Conservation (phyloP, 2,329 filamentous ascomycete genomes). For the Thermomyces lanuginosus region DNA sequence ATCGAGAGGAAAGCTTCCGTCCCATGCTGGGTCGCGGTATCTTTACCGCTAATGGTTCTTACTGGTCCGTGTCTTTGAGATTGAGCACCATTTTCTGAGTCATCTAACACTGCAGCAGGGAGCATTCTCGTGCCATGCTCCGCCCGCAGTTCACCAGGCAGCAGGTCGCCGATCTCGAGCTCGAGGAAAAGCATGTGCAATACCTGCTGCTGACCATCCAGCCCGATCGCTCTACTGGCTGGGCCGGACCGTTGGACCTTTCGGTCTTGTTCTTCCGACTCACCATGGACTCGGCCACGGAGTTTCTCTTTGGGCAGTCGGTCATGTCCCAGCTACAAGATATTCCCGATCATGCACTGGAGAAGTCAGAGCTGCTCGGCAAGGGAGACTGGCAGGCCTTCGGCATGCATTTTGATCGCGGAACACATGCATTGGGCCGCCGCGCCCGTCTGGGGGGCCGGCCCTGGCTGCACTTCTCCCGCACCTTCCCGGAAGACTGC, state of each 20-base stretch:
- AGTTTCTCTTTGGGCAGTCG: constrained; percentile 68
- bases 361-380: constrained; percentile 15
- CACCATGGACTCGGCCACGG: constrained; percentile 70
- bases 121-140: constrained; percentile 62
- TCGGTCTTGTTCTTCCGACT: constrained; percentile 67
- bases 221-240: constrained; percentile 36
- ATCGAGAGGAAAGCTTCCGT: constrained; percentile 49
- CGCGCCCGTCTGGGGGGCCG: constrained; percentile 1
- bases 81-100: too few relatives aligned
- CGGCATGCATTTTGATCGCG: constrained; percentile 2
- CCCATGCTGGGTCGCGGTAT: constrained; percentile 34
- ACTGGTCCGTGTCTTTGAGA: too few relatives aligned
- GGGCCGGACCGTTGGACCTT: constrained; percentile 46
- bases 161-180: constrained; percentile 63
- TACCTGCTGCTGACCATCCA: constrained; percentile 52
- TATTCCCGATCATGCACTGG: constrained; percentile 16
- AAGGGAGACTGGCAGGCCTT: constrained; percentile 3
- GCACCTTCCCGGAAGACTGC: constrained; percentile 2
- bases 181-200: constrained; percentile 59
- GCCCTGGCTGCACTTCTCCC: constrained; percentile 4
- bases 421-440: constrained; percentile 1
- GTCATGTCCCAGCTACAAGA: constrained; percentile 39
- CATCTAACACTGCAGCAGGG: too few relatives aligned
- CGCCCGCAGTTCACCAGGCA: constrained; percentile 77
- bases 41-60: constrained; percentile 53